Conservation (phyloP, 352 stramenopile genomes). For the Thraustochytrium sp. region DNA sequence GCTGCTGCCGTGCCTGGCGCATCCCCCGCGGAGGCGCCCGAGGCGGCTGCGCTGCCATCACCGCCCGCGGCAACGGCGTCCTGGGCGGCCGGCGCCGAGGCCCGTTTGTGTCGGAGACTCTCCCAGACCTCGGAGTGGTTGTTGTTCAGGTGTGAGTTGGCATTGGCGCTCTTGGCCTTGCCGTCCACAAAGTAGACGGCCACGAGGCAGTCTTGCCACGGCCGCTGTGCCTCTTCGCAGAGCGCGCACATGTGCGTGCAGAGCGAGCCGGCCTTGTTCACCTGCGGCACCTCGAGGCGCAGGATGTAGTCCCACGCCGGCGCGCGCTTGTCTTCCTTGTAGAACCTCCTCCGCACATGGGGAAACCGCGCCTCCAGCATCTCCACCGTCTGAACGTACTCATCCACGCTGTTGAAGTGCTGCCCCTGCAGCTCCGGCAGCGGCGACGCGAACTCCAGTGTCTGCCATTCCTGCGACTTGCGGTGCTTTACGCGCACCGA, state of each 20-base stretch:
- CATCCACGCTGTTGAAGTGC: background rate
- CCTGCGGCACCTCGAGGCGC: background rate
- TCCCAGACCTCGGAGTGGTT: background rate
- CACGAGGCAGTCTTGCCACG: slow-evolving; percentile 9
- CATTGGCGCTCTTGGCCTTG: slow-evolving; percentile 6
- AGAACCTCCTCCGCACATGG: background rate
- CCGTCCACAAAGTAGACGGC: background rate
- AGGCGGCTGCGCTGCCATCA: too few species aligned
- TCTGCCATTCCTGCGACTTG: background rate
- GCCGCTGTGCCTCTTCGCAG: background rate
- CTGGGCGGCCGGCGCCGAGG: too few species aligned
- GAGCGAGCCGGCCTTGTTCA: background rate
- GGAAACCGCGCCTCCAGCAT: background rate
- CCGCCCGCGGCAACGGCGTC: too few species aligned
- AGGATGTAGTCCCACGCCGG: slow-evolving; percentile 1
- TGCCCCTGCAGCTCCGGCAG: background rate
- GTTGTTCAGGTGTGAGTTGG: background rate
- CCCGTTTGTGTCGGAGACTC: background rate
- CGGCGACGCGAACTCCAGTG: background rate
- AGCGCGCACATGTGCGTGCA: background rate
- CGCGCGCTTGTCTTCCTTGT: slow-evolving; percentile 2
- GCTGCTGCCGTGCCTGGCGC: slow-evolving; percentile 50
- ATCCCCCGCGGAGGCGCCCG: slow-evolving; percentile 58
- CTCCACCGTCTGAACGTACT: background rate
- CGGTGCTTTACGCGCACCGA: slow-evolving; percentile 59